Evolutionary conservation across 306 rosid genomes (phyloP).

Genomic region (Adenanthera pavonina): DNA sequence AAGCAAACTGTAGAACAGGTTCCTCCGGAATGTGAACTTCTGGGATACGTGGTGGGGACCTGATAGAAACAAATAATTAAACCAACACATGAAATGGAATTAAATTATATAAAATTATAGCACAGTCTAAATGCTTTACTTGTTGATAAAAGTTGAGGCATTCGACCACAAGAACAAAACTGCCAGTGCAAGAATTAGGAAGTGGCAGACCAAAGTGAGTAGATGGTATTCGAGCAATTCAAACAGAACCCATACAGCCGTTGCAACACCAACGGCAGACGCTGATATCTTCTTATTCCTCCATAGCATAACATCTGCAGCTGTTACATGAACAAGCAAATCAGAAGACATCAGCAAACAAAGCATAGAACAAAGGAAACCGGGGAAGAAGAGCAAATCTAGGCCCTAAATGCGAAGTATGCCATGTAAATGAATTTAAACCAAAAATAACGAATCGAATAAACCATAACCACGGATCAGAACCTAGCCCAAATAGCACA

Average conservation of each 20-base stretch:
- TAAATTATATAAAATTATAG: not conserved
- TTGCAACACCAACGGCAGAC: constrained; percentile 69
- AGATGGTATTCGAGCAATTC: constrained; percentile 81
- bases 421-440: not conserved
- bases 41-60: constrained; percentile 81
- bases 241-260: constrained; percentile 83
- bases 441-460: not conserved
- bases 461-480: not conserved
- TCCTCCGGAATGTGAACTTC: constrained; percentile 77
- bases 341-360: not conserved
- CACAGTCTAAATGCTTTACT: constrained; percentile 49
- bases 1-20: constrained; percentile 68
- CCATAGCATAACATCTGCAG: constrained; percentile 93
- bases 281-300: constrained; percentile 89
- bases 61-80: constrained; percentile 36
- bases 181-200: constrained; percentile 63
- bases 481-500: not conserved
- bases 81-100: not conserved
- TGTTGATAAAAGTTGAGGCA: constrained; percentile 78
- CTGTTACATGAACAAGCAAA: constrained; percentile 52
- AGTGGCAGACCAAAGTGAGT: constrained; percentile 77
- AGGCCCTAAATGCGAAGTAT: not conserved
- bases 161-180: constrained; percentile 86
- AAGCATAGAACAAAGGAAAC: not conserved
- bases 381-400: constrained; percentile 32